Evolutionary conservation across 768 basidiomycete genomes (phyloP).

Genomic region (Suillus americanus): DNA sequence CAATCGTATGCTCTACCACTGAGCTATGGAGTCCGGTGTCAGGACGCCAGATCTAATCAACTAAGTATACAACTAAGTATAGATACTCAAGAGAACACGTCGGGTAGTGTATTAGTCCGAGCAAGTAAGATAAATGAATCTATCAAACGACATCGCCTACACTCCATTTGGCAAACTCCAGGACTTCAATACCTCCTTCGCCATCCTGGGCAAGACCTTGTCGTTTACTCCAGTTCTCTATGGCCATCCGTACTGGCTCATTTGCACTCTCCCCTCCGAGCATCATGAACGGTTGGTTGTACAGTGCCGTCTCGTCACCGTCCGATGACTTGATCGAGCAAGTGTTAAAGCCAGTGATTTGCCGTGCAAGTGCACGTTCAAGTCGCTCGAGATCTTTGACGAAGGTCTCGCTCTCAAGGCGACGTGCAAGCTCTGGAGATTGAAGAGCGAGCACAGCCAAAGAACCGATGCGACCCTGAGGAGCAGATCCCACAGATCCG

Average conservation of each 20-base stretch:
- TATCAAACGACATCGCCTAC: constrained; percentile 45
- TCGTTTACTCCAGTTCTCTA: constrained; percentile 55
- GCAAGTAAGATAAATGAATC: not conserved
- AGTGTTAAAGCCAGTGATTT: constrained; percentile 83
- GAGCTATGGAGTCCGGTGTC: constrained; percentile 31
- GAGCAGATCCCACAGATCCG: constrained; percentile 44
- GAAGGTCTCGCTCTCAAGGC: constrained; percentile 49
- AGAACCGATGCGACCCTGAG: constrained; percentile 60
- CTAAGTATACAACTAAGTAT: no score
- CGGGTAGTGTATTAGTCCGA: not conserved
- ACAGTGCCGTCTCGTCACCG: constrained; percentile 55
- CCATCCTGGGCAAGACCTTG: constrained; percentile 41
- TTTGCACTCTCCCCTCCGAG: constrained; percentile 53
- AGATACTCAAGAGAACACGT: no score
- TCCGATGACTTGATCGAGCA: constrained; percentile 39
- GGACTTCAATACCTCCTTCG: constrained; percentile 33
- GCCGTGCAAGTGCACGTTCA: constrained; percentile 76
- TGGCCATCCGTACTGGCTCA: constrained; percentile 28
- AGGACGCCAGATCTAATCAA: no score
- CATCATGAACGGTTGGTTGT: constrained; percentile 75
- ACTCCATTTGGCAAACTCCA: constrained; percentile 67
- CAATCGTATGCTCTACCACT: constrained; percentile 62
- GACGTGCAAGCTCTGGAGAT: constrained; percentile 43
- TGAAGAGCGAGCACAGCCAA: constrained; percentile 57
- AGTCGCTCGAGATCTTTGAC: constrained; percentile 58